phyloP scores from a whole-genome alignment of 768 basidiomycete genomes.

The Pleurotus eryngii region DNA sequence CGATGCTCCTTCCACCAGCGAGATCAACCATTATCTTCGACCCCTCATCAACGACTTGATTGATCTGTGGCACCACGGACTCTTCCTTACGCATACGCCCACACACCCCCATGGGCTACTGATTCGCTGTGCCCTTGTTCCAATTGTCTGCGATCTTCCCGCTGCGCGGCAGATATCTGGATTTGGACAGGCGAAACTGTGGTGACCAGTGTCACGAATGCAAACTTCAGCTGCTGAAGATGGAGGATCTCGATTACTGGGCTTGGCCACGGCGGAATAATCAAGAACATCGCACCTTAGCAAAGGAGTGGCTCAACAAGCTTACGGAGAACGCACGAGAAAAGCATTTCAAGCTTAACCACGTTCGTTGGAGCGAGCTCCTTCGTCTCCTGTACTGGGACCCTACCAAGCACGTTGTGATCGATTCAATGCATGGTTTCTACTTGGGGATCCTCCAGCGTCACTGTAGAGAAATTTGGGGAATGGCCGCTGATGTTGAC shows the following conservation, averaged over 20 bases:
- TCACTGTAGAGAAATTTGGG: slow-evolving; percentile 21
- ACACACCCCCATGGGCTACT: background rate
- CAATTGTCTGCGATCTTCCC: slow-evolving; percentile 32
- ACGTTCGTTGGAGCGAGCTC: slow-evolving; percentile 26
- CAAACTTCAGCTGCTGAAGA: no score
- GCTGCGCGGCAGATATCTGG: slow-evolving; percentile 16
- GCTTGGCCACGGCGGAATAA: no score
- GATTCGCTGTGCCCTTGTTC: background rate
- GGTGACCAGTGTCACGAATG: no score
- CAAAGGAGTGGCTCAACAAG: slow-evolving; percentile 4
- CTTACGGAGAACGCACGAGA: background rate
- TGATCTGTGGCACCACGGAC: background rate
- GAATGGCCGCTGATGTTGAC: slow-evolving; percentile 9
- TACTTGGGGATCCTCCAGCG: slow-evolving; percentile 23
- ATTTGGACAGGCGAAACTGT: no score
- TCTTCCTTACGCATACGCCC: background rate
- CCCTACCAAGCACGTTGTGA: slow-evolving; percentile 18
- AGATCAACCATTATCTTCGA: no score
- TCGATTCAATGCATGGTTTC: slow-evolving; percentile 37
- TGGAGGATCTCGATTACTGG: no score
- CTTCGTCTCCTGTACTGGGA: slow-evolving; percentile 32
- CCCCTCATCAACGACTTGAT: no score
- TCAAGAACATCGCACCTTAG: no score
- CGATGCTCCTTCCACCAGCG: no score
- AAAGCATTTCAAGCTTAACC: slow-evolving; percentile 13